These are phyloP conservation scores for Sutorius eximius DNA, from an alignment of 1,284 basidiomycete species.

Conservation along the genomic window DNA sequence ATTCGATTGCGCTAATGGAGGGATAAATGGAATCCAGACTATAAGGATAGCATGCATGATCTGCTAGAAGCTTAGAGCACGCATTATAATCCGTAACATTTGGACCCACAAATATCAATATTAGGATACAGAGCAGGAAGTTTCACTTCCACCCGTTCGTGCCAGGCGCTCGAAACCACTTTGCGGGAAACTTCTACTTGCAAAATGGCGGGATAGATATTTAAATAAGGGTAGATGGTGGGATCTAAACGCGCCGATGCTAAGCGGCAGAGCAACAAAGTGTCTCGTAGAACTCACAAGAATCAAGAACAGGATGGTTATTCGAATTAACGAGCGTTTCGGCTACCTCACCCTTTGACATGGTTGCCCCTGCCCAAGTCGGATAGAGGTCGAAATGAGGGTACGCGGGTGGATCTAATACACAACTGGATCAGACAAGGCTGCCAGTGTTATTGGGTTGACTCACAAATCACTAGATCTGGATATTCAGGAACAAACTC, in stretches of 20 bases:
- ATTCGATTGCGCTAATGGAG: neutral
- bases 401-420: conserved; percentile 42
- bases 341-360: neutral
- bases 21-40: conserved; percentile 26
- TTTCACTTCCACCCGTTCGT: conserved; percentile 8
- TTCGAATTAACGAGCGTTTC: neutral
- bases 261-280: neutral
- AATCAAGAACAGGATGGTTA: conserved; percentile 18
- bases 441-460: neutral
- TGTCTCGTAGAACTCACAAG: conserved; percentile 22
- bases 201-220: conserved; percentile 28
- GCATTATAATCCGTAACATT: neutral
- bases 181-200: conserved; percentile 4
- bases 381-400: conserved; percentile 51
- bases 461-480: conserved; percentile 38
- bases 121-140: conserved; percentile 16
- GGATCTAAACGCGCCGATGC: conserved; percentile 21
- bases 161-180: neutral
- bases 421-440: conserved; percentile 10
- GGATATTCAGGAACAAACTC: conserved; percentile 31
- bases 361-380: neutral
- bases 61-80: conserved; percentile 12
- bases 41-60: conserved; percentile 23
- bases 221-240: conserved; percentile 30
- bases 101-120: conserved; percentile 26